Evolutionary conservation across 768 basidiomycete species (phyloP), one percentile per base, ranked within the genome.

Genomic region (Agaricus sinodeliciosus): DNA sequence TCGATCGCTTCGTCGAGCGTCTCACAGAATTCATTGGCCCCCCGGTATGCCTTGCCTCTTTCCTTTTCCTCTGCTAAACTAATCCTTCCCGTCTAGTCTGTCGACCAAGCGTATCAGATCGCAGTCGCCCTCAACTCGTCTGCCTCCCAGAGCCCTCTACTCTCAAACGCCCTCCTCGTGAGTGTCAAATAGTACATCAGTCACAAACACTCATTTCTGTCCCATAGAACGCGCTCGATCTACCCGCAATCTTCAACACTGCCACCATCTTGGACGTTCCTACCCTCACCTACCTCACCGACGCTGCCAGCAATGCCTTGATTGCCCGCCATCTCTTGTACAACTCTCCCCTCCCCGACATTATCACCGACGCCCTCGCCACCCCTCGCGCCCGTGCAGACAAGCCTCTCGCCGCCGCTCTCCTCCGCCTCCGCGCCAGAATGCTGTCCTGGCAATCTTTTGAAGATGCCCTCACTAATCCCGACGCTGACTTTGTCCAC

Each of bases 291-390:
- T 74, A 73, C 43, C 71, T 90, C n/a, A 66, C 81, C 18, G 79
- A 86, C 58, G 87, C 87, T 2, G 72, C 78, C 13, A 68, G 83
- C 9, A 88, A 87, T 61, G 70, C 78, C 0, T 81, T 85, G 51
- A 75, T 90, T 50, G 80, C 87, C 0, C 74, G 72, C 26, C 63
- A 75, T 41, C 69, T 90, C 40, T 69, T 75, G 55, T 52, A 62
- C 34, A 51, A 63, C 58, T 66, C 68, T 37, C 66, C 67, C 34
- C 78, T 85, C 54, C 58, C 78, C 3, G 64, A 63, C n/a, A 62
- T 65, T 16, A 64, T 85, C 6, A 57, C 62, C 15, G 63, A 71
- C 4, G 57, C 80, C 5, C 65, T 71, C 37, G 63, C 59, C 19
- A 71, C 67, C 31, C 65, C 71, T 4, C 74, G 65, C 12, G 57